Base-by-base conservation (phyloP, 164 flowering plant genomes). In the Berberis vulgaris region DNA sequence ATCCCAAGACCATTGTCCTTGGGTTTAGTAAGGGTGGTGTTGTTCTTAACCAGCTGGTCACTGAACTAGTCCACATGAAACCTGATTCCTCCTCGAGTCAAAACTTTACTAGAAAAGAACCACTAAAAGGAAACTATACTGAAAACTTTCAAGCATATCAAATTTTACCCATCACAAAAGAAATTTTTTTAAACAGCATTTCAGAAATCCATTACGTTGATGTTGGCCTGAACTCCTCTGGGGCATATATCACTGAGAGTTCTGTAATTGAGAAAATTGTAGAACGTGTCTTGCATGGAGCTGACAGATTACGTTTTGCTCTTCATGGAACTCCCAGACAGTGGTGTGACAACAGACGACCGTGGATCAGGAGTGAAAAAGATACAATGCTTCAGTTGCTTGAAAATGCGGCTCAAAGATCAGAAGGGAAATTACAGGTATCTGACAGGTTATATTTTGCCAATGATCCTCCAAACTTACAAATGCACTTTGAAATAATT, bases 1-100 rank as follows among this genome's bases (percentile, higher is more conserved):
- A n/a, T 41, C 88, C 86, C 43, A 79, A 73, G 69, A 87, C 91
- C 12, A 39, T 78, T 43, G 11, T 92, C 58, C 75, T 89, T 54
- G 98, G 98, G 46, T 89, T 92, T 70, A 89, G 98, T 80, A 92
- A 92, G 72, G 98, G 98, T 7, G 97, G 97, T 4, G 72, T 70
- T 41, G 88, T 92, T 26, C 73, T 92, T 56, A 92, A 89, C 73
- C 98, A 91, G 78, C 71, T 91, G 62, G 66, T 89, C 12, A 72
- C 84, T 41, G 97, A 92, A 73, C 84, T 89, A 4, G 77, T 76
- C 62, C 69, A 62, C 53, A 60, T 67, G 41, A 75, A 76, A 54
- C 42, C 62, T 4, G 65, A 69, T 62, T 45, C 78, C 49, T 45
- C 55, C 1, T 59, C 39, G 64, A 13, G 4, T 52, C 55, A 12